Evolutionary conservation across 2,329 filamentous ascomycete genomes (phyloP).

Genomic region (Nemania abortiva): DNA sequence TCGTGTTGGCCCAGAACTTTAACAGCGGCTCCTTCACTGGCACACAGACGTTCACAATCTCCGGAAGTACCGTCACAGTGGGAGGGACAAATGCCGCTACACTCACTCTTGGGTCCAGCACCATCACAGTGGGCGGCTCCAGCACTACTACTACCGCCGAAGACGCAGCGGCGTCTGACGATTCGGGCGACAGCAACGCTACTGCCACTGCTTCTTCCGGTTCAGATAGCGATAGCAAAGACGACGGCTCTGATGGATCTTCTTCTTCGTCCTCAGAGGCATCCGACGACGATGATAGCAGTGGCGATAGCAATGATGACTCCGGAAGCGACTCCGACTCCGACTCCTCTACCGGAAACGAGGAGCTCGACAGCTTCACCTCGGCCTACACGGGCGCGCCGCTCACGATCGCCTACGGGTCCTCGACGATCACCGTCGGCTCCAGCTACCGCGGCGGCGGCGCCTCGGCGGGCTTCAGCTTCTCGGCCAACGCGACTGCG

Average conservation of each 20-base stretch:
- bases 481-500: constrained; percentile 37
- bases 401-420: constrained; percentile 32
- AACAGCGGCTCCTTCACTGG: constrained; percentile 26
- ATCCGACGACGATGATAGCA: not conserved
- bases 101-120: constrained; percentile 32
- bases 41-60: constrained; percentile 33
- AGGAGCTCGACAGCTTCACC: constrained; percentile 18
- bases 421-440: constrained; percentile 28
- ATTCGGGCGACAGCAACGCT: constrained; percentile 10
- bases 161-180: not conserved
- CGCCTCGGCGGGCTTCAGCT: constrained; percentile 39
- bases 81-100: constrained; percentile 35
- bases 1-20: constrained; percentile 40
- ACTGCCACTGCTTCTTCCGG: not conserved
- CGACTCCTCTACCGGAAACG: not conserved
- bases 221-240: constrained; percentile 2
- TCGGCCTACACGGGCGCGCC: constrained; percentile 31
- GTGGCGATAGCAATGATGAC: not conserved
- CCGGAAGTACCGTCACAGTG: constrained; percentile 32
- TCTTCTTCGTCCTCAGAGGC: constrained; percentile 1
- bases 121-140: constrained; percentile 26
- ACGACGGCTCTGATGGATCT: not conserved
- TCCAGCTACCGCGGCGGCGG: not conserved
- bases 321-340: constrained; percentile 6
- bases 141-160: constrained; percentile 25